Conservation (phyloP, 306 rosid genomes). For the Vachellia collinsii region DNA sequence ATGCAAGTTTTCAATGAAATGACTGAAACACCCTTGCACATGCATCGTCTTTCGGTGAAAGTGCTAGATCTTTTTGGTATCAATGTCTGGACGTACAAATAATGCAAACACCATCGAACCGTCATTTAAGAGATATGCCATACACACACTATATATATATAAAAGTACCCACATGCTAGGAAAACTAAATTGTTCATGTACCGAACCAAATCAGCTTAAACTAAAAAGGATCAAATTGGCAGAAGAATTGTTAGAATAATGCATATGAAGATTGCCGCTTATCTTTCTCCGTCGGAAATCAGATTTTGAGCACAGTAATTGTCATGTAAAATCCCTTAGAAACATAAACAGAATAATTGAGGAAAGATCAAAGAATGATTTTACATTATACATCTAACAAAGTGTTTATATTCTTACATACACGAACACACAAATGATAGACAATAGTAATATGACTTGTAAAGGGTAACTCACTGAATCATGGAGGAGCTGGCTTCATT, state of each 20-base stretch:
- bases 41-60: no score
- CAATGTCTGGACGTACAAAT: no score
- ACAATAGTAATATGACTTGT: background rate
- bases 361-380: no score
- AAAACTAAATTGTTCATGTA: background rate
- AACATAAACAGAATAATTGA: background rate
- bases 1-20: no score
- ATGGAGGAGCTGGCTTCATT: constrained; percentile 27
- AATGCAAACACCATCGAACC: no score
- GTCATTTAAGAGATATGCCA: no score
- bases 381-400: background rate
- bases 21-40: no score
- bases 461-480: constrained; percentile 52
- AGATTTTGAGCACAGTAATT: background rate
- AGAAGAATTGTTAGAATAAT: background rate
- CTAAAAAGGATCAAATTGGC: background rate
- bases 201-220: background rate
- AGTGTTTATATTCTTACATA: background rate
- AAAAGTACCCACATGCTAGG: no score
- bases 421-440: background rate
- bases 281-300: background rate
- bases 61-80: no score
- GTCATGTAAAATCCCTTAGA: background rate
- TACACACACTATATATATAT: no score
- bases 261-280: background rate